Evolutionary conservation across 257 asterid species (phyloP).

Genomic region (Przewalskia tangutica): DNA sequence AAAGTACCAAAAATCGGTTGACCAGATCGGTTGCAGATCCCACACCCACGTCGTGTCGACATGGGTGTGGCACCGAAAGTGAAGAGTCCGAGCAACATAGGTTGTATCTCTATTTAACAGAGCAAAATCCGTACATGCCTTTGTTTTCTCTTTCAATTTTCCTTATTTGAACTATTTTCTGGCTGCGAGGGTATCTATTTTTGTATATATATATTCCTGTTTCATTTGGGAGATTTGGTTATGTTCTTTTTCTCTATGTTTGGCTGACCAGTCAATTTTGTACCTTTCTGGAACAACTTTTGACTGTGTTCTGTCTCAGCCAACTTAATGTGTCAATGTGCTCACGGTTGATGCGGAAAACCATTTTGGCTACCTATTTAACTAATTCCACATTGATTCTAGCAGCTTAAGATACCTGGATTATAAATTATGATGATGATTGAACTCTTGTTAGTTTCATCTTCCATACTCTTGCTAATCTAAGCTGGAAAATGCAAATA

Average conservation of each 20-base stretch:
- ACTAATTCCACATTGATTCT: background rate
- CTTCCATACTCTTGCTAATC: background rate
- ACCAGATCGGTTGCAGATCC: too few relatives aligned
- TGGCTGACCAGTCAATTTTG: background rate
- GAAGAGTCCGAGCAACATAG: too few relatives aligned
- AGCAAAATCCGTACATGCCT: background rate
- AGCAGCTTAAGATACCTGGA: background rate
- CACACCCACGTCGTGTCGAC: too few relatives aligned
- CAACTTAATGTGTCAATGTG: background rate
- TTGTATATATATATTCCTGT: background rate
- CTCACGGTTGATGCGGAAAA: background rate
- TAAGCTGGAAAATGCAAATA: background rate
- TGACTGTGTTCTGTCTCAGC: background rate
- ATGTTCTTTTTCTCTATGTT: background rate
- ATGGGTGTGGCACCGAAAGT: too few relatives aligned
- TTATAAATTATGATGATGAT: background rate
- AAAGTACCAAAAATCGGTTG: too few relatives aligned
- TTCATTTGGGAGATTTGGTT: background rate
- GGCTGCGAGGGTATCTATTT: background rate
- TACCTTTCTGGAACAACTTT: background rate
- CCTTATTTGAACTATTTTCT: background rate
- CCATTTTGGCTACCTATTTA: background rate
- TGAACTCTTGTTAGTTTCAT: background rate
- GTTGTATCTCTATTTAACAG: background rate
- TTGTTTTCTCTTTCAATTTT: background rate